These are phyloP conservation scores for Saturnispora sekii DNA, from an alignment of 805 yeast genomes.

Conservation along the genomic window DNA sequence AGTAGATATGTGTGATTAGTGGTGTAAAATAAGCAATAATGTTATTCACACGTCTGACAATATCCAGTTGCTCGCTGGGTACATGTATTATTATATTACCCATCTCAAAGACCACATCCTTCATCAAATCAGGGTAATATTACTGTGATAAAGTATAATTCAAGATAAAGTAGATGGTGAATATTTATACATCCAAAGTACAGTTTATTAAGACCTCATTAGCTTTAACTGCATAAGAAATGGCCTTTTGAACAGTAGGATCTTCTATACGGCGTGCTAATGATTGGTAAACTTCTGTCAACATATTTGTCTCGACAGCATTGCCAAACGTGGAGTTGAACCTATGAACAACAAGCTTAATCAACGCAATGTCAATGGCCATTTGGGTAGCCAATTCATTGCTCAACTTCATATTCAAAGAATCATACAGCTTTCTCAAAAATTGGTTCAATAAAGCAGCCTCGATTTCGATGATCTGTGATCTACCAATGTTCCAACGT, in stretches of 20 bases:
- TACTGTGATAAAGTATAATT: background rate
- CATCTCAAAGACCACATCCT: no score
- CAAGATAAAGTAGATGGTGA: no score
- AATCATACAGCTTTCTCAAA: conserved; percentile 3
- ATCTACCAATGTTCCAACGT: conserved; percentile 4
- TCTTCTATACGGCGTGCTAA: conserved; percentile 1
- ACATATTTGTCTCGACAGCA: background rate
- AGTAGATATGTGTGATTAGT: no score
- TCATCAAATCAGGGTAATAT: background rate
- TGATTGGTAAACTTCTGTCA: background rate
- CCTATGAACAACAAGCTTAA: no score
- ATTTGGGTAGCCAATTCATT: no score
- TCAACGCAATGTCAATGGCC: background rate
- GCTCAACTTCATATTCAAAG: background rate
- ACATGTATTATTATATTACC: no score
- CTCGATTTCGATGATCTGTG: conserved; percentile 3
- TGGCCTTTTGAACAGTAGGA: background rate
- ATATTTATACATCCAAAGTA: conserved; percentile 1
- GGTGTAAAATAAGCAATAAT: no score
- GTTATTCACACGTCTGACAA: no score
- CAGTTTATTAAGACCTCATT: conserved; percentile 5
- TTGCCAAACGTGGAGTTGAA: no score
- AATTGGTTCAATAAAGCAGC: conserved; percentile 2
- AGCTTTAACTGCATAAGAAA: background rate
- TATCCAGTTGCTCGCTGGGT: no score